These are phyloP conservation scores for Catenaria anguillulae DNA, from an alignment of 371 early-diverging fungal genomes.

Conservation along the genomic window DNA sequence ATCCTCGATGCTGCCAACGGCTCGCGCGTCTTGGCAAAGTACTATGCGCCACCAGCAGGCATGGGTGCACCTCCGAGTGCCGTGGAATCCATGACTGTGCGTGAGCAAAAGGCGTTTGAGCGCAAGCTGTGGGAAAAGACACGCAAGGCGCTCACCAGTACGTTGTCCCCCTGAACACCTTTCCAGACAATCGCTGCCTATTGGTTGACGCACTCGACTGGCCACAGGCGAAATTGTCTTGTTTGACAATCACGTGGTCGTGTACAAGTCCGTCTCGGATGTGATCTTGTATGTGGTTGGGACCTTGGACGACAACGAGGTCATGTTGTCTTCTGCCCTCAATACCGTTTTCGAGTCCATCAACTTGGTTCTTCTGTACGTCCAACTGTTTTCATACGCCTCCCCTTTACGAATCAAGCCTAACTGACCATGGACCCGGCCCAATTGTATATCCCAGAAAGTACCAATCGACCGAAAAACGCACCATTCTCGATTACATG, in stretches of 20 bases:
- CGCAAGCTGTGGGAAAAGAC: slow-evolving; percentile 83
- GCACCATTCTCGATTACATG: slow-evolving; percentile 71
- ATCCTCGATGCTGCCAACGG: slow-evolving; percentile 78
- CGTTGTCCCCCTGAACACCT: background rate
- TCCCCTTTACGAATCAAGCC: background rate
- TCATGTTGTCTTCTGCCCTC: slow-evolving; percentile 62
- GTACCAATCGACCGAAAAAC: slow-evolving; percentile 72
- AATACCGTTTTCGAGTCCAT: slow-evolving; percentile 73
- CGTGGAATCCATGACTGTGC: slow-evolving; percentile 30
- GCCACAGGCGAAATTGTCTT: slow-evolving; percentile 74
- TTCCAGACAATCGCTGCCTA: background rate
- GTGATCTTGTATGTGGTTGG: slow-evolving; percentile 84
- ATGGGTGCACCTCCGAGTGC: slow-evolving; percentile 9
- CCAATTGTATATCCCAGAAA: slow-evolving; percentile 18
- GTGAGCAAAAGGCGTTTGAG: slow-evolving; percentile 86
- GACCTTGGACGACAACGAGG: slow-evolving; percentile 83
- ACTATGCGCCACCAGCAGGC: slow-evolving; percentile 45
- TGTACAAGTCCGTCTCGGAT: slow-evolving; percentile 71
- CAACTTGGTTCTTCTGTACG: slow-evolving; percentile 61
- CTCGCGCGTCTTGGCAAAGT: slow-evolving; percentile 81
- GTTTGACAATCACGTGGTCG: slow-evolving; percentile 74
- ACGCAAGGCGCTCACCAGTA: slow-evolving; percentile 14
- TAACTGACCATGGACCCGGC: background rate
- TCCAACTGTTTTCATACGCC: no score
- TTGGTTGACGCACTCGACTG: no score